Percentiles rank a stretch among this genome's conserved stretches.
These are phyloP conservation scores for Prunus davidiana DNA, from an alignment of 306 rosid genomes.

Conservation along the genomic window DNA sequence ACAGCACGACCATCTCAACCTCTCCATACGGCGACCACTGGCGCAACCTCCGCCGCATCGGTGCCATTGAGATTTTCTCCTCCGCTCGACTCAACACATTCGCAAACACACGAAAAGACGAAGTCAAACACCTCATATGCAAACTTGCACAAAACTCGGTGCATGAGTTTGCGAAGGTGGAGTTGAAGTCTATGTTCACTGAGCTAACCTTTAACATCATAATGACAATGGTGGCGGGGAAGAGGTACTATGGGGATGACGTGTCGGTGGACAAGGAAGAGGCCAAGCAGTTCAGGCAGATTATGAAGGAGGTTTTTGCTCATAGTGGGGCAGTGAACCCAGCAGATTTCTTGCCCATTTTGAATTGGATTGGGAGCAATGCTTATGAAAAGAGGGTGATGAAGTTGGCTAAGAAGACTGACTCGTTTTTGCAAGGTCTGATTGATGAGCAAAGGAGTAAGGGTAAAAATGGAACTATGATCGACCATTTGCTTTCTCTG, in stretches of 20 bases:
- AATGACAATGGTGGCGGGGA: slow-evolving; percentile 68
- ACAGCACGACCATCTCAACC: slow-evolving; percentile 26
- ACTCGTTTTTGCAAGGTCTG: slow-evolving; percentile 46
- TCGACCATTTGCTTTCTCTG: slow-evolving; percentile 41
- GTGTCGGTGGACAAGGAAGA: slow-evolving; percentile 4
- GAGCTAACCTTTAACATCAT: slow-evolving; percentile 56
- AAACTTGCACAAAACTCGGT: slow-evolving; percentile 20
- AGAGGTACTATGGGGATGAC: slow-evolving; percentile 47
- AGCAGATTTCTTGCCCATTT: background rate
- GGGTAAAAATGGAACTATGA: slow-evolving; percentile 27
- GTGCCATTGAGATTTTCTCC: slow-evolving; percentile 57
- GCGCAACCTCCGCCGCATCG: slow-evolving; percentile 74
- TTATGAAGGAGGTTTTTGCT: background rate
- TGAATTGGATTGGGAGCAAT: slow-evolving; percentile 15
- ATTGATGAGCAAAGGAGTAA: slow-evolving; percentile 45
- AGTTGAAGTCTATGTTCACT: slow-evolving; percentile 28
- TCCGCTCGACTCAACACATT: slow-evolving; percentile 30
- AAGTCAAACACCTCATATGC: slow-evolving; percentile 31
- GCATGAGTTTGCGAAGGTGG: slow-evolving; percentile 27
- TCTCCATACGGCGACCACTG: slow-evolving; percentile 69
- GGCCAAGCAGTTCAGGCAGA: background rate
- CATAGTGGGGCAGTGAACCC: background rate
- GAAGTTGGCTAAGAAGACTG: slow-evolving; percentile 1
- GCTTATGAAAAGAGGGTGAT: slow-evolving; percentile 5
- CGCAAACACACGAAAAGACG: slow-evolving; percentile 33